These are phyloP conservation scores for Xylaria sp. DNA, from an alignment of 2,329 filamentous ascomycete genomes.

Conservation along the genomic window DNA sequence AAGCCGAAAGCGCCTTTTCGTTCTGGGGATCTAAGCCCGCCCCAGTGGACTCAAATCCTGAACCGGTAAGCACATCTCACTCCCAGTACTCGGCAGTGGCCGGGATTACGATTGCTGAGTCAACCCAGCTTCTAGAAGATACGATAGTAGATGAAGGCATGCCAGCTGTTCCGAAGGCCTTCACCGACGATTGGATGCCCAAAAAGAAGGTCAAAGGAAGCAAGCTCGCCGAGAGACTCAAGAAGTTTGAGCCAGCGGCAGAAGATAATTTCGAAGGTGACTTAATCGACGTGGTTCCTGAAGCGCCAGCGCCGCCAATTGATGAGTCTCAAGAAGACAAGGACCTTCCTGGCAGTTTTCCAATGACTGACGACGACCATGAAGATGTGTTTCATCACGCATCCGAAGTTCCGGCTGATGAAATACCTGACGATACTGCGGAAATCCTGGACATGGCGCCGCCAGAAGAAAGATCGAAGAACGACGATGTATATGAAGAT, in stretches of 20 bases:
- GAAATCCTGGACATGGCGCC: slow-evolving; percentile 62
- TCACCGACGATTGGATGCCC: slow-evolving; percentile 57
- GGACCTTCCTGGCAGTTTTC: slow-evolving; percentile 50
- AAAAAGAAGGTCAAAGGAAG: slow-evolving; percentile 59
- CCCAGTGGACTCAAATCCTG: slow-evolving; percentile 51
- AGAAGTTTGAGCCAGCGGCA: slow-evolving; percentile 63
- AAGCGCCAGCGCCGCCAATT: slow-evolving; percentile 56
- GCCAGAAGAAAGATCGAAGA: slow-evolving; percentile 47
- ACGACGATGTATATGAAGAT: slow-evolving; percentile 31
- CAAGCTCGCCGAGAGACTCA: slow-evolving; percentile 68
- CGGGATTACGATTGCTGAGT: slow-evolving; percentile 63
- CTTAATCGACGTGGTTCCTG: slow-evolving; percentile 52
- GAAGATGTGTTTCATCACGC: slow-evolving; percentile 29
- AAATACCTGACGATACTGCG: slow-evolving; percentile 47
- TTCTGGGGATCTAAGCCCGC: slow-evolving; percentile 65
- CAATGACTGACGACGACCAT: slow-evolving; percentile 41
- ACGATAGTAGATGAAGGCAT: slow-evolving; percentile 55
- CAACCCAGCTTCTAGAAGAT: slow-evolving; percentile 59
- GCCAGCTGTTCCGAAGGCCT: slow-evolving; percentile 53
- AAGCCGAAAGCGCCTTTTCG: slow-evolving; percentile 59
- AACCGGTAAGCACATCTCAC: slow-evolving; percentile 46
- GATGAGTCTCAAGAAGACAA: slow-evolving; percentile 52
- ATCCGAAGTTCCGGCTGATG: slow-evolving; percentile 47
- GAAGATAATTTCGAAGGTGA: slow-evolving; percentile 51
- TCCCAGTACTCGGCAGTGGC: slow-evolving; percentile 45